Conservation (phyloP, 202 grass and related monocot genomes). For the Zoysia matrella region DNA sequence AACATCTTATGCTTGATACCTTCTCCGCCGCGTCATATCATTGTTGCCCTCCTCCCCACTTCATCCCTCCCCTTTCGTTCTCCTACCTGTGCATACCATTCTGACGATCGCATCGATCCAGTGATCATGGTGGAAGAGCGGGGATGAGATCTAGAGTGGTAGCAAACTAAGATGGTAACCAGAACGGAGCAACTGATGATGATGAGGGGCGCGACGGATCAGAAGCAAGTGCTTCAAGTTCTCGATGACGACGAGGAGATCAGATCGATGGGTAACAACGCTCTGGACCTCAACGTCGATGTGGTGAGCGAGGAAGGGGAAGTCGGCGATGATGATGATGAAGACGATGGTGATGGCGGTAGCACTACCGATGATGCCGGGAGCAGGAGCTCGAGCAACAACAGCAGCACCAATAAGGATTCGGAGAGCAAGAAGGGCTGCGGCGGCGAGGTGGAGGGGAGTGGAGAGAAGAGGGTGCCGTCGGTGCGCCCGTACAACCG, state of each 20-base stretch:
- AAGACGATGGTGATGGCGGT: constrained; percentile 48
- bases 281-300: constrained; percentile 66
- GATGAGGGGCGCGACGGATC: no score
- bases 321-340: constrained; percentile 37
- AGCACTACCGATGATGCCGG: constrained; percentile 54
- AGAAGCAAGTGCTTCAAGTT: constrained; percentile 37
- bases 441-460: constrained; percentile 35
- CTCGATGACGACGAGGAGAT: constrained; percentile 45
- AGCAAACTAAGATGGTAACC: constrained; percentile 4
- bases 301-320: constrained; percentile 50
- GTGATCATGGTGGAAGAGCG: background rate
- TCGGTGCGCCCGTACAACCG: constrained; percentile 84
- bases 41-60: constrained; percentile 33
- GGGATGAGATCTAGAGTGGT: constrained; percentile 35
- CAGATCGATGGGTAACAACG: constrained; percentile 30
- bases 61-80: constrained; percentile 48
- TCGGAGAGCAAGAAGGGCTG: constrained; percentile 31
- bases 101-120: constrained; percentile 30
- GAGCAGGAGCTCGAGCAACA: constrained; percentile 65
- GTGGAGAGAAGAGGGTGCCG: constrained; percentile 48
- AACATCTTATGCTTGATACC: constrained; percentile 50
- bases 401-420: constrained; percentile 48
- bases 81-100: constrained; percentile 34
- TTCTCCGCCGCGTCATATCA: constrained; percentile 38
- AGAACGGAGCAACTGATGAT: constrained; percentile 4